Base-by-base conservation (phyloP, 768 basidiomycete genomes). In the Suillus subluteus region DNA sequence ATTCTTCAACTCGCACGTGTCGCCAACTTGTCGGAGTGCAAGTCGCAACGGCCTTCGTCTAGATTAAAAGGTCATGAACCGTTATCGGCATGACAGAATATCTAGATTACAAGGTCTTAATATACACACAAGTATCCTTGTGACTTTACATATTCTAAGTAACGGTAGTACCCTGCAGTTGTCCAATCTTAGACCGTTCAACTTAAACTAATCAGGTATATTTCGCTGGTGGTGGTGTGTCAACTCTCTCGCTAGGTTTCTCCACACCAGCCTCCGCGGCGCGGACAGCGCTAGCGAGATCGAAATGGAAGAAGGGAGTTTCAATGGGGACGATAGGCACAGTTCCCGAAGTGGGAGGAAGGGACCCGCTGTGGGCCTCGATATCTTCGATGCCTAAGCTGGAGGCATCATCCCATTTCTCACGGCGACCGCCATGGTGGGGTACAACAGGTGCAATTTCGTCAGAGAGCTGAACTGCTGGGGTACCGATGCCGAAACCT, bases 251-350 rank as follows among this genome's bases (percentile, higher is more conserved):
- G 18, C 1, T 38, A 7, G 38, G 30, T 13, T 26, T 59, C 13
- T 23, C 63, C 18, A 65, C 38, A 38, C 79, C 81, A 68, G 75
- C 77, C 73, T 93, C 91, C 6, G 91, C 92, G 15, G 89, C 88
- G 9, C 78, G 82, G 48, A 95, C 88, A 46, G 94, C 94, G 3
- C 84, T 82, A 40, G 82, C 78, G 44, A 98, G 79, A 76, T 97
- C 96, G 69, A 98, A 82, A 80, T 98, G 97, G 90, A 98, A 97
- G 84, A 89, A 94, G 11, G 92, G 92, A 8, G 91, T 94, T 46
- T 85, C 83, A 11, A 81, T 69, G 1, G 82, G 75, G 38, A 88
- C 74, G 48, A 91, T 72, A 18, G 84, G 78, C 21, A 43, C 71
- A 16, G 35, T 18, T 43, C 18, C 66, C 18, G 13, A 62, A 35